These are phyloP conservation scores for Globisporangium okanoganense DNA, from an alignment of 352 stramenopile species.

Conservation along the genomic window DNA sequence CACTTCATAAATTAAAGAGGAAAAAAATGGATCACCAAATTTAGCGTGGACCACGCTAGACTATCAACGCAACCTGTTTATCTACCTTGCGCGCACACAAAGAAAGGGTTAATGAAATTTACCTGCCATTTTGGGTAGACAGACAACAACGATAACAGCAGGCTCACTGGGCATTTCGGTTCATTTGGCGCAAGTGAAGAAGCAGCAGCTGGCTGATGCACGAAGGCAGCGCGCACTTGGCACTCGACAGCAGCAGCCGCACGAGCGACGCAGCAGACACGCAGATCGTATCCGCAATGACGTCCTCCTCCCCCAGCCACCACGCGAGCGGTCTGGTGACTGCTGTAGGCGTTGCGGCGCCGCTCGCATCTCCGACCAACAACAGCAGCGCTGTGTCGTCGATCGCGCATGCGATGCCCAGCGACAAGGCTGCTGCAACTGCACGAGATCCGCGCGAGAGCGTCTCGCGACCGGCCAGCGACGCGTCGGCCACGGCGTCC, in stretches of 20 bases:
- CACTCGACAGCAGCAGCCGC: too few species aligned
- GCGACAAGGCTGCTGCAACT: not conserved
- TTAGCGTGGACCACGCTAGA: too few species aligned
- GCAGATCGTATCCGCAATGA: not conserved
- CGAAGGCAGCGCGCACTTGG: not conserved
- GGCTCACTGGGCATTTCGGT: not conserved
- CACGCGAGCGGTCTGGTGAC: not conserved
- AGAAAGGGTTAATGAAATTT: too few species aligned
- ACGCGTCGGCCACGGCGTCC: not conserved
- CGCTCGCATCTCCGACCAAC: not conserved
- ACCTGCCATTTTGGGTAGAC: too few species aligned
- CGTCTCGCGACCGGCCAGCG: slow-evolving; percentile 1
- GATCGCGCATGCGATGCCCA: not conserved
- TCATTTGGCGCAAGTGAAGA: not conserved
- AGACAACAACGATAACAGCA: too few species aligned
- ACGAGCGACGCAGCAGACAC: not conserved
- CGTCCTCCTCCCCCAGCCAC: not conserved
- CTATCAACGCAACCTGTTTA: too few species aligned
- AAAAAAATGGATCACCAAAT: too few species aligned
- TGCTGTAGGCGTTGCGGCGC: not conserved
- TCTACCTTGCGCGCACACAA: too few species aligned
- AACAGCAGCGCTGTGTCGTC: not conserved
- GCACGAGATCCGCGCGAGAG: not conserved
- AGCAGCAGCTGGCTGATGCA: not conserved
- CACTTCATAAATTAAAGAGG: too few species aligned